Conservation (phyloP, 768 basidiomycete species). For the Auricularia auricula-judae region DNA sequence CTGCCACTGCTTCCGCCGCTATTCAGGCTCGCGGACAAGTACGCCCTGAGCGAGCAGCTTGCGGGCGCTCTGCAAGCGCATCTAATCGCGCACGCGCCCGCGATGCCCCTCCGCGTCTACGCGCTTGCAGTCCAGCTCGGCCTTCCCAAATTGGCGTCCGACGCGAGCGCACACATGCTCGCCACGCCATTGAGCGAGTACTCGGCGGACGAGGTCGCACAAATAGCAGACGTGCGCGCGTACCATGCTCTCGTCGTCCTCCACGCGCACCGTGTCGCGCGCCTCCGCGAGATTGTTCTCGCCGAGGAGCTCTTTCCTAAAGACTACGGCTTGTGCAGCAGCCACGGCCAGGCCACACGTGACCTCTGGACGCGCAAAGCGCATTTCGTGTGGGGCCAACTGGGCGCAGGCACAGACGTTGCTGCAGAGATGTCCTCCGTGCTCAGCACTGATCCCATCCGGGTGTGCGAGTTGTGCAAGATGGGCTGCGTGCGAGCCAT, state of each 20-base stretch:
- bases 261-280: slow-evolving; percentile 45
- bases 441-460: slow-evolving; percentile 31
- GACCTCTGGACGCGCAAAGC: slow-evolving; percentile 30
- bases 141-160: slow-evolving; percentile 37
- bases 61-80: slow-evolving; percentile 36
- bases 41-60: slow-evolving; percentile 39
- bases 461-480: slow-evolving; percentile 39
- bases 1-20: slow-evolving; percentile 51
- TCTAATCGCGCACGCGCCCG: slow-evolving; percentile 40
- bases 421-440: slow-evolving; percentile 48
- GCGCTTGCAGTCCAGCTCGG: slow-evolving; percentile 36
- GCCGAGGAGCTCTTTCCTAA: slow-evolving; percentile 61
- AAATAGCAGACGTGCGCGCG: slow-evolving; percentile 45
- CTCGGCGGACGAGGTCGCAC: slow-evolving; percentile 34
- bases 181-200: slow-evolving; percentile 45
- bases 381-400: slow-evolving; percentile 6
- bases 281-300: slow-evolving; percentile 39
- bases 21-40: slow-evolving; percentile 55
- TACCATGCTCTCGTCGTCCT: slow-evolving; percentile 54
- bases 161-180: slow-evolving; percentile 48
- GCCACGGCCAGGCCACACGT: slow-evolving; percentile 35
- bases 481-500: slow-evolving; percentile 55
- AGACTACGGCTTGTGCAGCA: slow-evolving; percentile 53
- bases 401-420: slow-evolving; percentile 45
- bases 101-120: slow-evolving; percentile 49